phyloP scores from a whole-genome alignment of 257 asterid genomes.

The Solanum tarapatanum region DNA sequence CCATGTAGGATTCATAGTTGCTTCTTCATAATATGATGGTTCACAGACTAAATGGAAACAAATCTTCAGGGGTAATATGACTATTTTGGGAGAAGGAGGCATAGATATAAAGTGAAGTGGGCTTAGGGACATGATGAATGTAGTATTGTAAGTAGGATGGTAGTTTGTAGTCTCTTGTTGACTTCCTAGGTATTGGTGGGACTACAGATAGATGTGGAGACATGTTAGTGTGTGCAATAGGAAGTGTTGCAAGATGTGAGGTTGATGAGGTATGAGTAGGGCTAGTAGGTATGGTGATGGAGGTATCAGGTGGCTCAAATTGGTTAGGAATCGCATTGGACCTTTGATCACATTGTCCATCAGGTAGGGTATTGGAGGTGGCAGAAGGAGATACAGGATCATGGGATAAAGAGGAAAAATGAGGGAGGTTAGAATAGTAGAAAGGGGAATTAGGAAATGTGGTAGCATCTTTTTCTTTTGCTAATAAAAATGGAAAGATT shows the following conservation, averaged over 20 bases:
- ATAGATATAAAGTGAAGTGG: too few species aligned
- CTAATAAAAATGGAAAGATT: neutral
- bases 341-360: neutral
- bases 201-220: too few species aligned
- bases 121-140: neutral
- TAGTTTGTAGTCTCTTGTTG: too few species aligned
- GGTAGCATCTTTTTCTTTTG: neutral
- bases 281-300: neutral
- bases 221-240: neutral
- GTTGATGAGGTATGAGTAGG: neutral
- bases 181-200: neutral
- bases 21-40: neutral
- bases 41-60: neutral
- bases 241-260: neutral
- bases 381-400: neutral
- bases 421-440: neutral
- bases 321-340: neutral
- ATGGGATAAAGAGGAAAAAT: neutral
- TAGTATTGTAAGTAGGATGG: neutral
- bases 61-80: neutral
- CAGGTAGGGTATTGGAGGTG: neutral
- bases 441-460: neutral
- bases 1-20: neutral
- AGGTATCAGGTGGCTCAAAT: neutral
- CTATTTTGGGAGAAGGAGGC: neutral